These are phyloP conservation scores for Phaeosphaeria sp. DNA, from an alignment of 2,329 filamentous ascomycete species.

Conservation along the genomic window DNA sequence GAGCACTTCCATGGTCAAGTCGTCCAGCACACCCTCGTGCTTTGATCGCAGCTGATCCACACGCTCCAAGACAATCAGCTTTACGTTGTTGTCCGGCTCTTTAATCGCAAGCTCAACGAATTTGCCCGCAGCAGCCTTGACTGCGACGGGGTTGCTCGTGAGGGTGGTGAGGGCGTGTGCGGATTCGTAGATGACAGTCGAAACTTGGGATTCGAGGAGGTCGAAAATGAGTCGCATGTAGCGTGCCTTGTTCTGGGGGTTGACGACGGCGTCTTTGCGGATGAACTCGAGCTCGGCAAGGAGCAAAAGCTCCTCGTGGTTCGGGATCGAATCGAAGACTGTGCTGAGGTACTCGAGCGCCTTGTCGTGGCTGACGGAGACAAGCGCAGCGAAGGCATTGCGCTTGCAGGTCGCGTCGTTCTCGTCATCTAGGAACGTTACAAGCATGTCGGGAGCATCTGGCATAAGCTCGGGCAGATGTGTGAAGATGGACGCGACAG, in stretches of 20 bases:
- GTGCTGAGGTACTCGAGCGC: slow-evolving; percentile 86
- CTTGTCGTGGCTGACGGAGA: slow-evolving; percentile 91
- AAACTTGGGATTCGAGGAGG: slow-evolving; percentile 87
- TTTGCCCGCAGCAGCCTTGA: slow-evolving; percentile 94
- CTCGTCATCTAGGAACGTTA: slow-evolving; percentile 87
- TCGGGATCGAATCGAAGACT: slow-evolving; percentile 91
- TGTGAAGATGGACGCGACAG: slow-evolving; percentile 88
- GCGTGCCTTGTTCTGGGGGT: slow-evolving; percentile 91
- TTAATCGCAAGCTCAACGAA: slow-evolving; percentile 98
- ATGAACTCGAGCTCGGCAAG: slow-evolving; percentile 97
- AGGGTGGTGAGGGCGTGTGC: slow-evolving; percentile 92
- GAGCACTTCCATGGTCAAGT: slow-evolving; percentile 95
- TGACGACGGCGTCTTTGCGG: slow-evolving; percentile 93
- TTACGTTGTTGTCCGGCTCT: slow-evolving; percentile 98
- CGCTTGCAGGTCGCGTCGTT: slow-evolving; percentile 96
- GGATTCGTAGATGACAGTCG: slow-evolving; percentile 96
- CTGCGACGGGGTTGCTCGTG: slow-evolving; percentile 94
- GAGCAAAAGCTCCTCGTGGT: slow-evolving; percentile 91
- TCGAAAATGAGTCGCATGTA: slow-evolving; percentile 97
- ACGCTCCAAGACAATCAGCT: slow-evolving; percentile 94
- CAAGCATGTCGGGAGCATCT: slow-evolving; percentile 90
- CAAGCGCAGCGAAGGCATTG: slow-evolving; percentile 92
- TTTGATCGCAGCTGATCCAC: slow-evolving; percentile 86
- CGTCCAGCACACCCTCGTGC: slow-evolving; percentile 90
- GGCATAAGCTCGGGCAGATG: slow-evolving; percentile 93